Evolutionary conservation across 139 green algal species (phyloP), one percentile per base, ranked within the genome.

Genomic region (Picochlorum sp.): DNA sequence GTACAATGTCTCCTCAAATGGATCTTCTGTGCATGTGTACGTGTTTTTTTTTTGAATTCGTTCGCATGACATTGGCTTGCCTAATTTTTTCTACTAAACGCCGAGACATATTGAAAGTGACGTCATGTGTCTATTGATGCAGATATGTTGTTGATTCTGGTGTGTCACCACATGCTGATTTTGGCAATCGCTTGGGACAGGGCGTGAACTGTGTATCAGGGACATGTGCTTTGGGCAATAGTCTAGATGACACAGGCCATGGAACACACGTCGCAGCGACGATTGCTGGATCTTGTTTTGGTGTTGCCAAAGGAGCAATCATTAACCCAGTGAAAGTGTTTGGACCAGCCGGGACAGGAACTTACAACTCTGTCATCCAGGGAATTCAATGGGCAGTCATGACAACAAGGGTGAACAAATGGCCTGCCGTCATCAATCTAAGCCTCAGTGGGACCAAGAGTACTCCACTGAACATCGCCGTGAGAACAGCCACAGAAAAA

Each of bases 221-320:
- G 16, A 14, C 56, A 3, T 49, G 60, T 26, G 44, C 15, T 31
- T 23, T 30, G 8, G 54, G 18, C 21, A 45, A 13, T 16, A 57
- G 56, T 13, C 28, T 47, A 4, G 73, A 83, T 69, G 73, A 67
- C 69, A 74, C 88, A 45, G 84, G 82, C 3, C 82, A 89, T 49
- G 84, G 84, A 26, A 88, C 80, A 0, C 84, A 90, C 62, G 80
- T 81, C 1, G 73, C 79, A 24, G 84, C 65, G 28, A 87, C 72
- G 0, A 72, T 75, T 20, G 60, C 74, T 2, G 85, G 85, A 9
- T 47, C 57, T 4, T 77, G 62, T 4, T 80, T 82, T 64, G 85
- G 85, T 9, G 76, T 91, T 11, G 85, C 85, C 5, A 83, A 81
- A 38, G 67, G 68, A 18, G 84, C 77, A 23, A 84, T 66, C 8